These are phyloP conservation scores for Vigna nakashimae DNA, from an alignment of 306 rosid species.

Conservation along the genomic window DNA sequence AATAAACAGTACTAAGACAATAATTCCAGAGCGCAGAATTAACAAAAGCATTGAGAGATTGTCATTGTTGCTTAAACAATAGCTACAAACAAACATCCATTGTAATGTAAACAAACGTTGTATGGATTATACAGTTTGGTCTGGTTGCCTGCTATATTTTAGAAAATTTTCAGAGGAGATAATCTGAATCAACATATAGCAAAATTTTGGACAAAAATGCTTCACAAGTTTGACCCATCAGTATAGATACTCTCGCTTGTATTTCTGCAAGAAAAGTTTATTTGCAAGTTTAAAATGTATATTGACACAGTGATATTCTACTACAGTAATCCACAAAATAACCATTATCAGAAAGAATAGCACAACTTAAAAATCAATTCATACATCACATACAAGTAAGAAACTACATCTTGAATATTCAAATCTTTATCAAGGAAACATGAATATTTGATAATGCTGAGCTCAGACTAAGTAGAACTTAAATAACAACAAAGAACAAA, in stretches of 20 bases:
- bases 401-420: not conserved
- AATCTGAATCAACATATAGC: slow-evolving; percentile 46
- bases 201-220: slow-evolving; percentile 33
- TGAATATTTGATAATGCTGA: slow-evolving; percentile 13
- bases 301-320: not conserved
- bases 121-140: slow-evolving; percentile 44
- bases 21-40: slow-evolving; percentile 37
- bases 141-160: slow-evolving; percentile 47
- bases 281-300: slow-evolving; percentile 3
- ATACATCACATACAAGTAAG: not conserved
- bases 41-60: slow-evolving; percentile 44
- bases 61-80: slow-evolving; percentile 32
- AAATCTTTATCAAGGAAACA: not conserved
- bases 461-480: slow-evolving; percentile 7
- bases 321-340: not conserved
- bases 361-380: not conserved
- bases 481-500: not conserved
- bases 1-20: slow-evolving; percentile 12
- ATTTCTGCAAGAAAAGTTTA: slow-evolving; percentile 56
- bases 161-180: slow-evolving; percentile 29
- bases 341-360: slow-evolving; percentile 32
- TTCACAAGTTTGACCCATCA: slow-evolving; percentile 42
- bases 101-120: slow-evolving; percentile 36
- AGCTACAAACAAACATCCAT: slow-evolving; percentile 45
- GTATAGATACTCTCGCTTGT: slow-evolving; percentile 30